Conservation (phyloP, 1,284 basidiomycete species). For the Mrakiaceae sp. region DNA sequence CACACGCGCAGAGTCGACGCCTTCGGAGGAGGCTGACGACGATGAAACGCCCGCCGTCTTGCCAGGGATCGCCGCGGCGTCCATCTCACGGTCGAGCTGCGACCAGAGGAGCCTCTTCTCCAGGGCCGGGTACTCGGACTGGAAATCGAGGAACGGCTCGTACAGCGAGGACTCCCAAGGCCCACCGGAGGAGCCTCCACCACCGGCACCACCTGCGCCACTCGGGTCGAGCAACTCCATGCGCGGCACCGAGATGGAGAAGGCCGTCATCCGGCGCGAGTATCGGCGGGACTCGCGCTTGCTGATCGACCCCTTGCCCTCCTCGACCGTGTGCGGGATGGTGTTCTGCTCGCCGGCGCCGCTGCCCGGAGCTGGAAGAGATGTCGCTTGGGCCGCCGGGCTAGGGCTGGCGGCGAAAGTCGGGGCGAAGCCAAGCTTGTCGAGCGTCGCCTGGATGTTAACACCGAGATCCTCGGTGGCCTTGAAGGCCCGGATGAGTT, state of each 20-base stretch:
- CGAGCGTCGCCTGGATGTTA: constrained; percentile 57
- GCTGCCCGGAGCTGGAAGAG: constrained; percentile 1
- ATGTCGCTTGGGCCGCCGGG: constrained; percentile 11
- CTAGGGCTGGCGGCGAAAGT: constrained; percentile 4
- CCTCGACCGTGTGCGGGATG: neutral
- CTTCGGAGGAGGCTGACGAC: constrained; percentile 21
- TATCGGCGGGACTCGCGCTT: constrained; percentile 24
- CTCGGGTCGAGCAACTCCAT: constrained; percentile 9
- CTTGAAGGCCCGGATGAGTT: constrained; percentile 58
- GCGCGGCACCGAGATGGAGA: constrained; percentile 17
- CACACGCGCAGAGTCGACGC: constrained; percentile 48
- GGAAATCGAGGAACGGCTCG: constrained; percentile 82
- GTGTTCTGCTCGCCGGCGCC: constrained; percentile 14
- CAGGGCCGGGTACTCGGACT: constrained; percentile 63
- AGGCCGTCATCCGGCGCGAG: constrained; percentile 22
- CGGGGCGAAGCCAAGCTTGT: constrained; percentile 40
- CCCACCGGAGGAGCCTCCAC: neutral
- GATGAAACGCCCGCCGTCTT: neutral
- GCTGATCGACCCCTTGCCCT: too few relatives aligned
- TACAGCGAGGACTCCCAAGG: constrained; percentile 78
- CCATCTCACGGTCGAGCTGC: constrained; percentile 38
- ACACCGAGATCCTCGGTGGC: constrained; percentile 70
- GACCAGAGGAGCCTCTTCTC: constrained; percentile 59
- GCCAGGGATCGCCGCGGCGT: neutral
- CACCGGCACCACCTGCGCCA: neutral